phyloP scores from a whole-genome alignment of 148 eudicot species.

The Rhododendron ferrugineum region DNA sequence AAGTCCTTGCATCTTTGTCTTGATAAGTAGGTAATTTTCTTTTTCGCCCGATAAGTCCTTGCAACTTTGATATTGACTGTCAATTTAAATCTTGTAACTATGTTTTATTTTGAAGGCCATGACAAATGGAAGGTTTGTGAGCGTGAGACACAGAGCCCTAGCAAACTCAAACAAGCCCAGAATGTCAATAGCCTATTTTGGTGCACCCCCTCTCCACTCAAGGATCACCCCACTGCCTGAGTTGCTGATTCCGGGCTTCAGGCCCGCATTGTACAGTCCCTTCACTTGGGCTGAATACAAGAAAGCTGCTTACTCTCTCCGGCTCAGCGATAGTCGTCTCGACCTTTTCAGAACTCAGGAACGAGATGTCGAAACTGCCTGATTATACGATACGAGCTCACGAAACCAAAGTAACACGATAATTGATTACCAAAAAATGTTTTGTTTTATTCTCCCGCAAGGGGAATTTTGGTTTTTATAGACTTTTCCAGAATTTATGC shows the following conservation, averaged over 20 bases:
- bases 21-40: too few species aligned
- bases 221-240: constrained; percentile 11
- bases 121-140: constrained; percentile 40
- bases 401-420: not conserved
- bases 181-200: constrained; percentile 33
- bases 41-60: too few species aligned
- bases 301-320: constrained; percentile 18
- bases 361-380: constrained; percentile 2
- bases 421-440: too few species aligned
- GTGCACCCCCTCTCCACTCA: constrained; percentile 25
- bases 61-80: not conserved
- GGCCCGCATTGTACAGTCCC: constrained; percentile 22
- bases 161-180: constrained; percentile 23
- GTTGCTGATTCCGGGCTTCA: not conserved
- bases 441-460: not conserved
- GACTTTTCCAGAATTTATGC: not conserved
- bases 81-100: not conserved
- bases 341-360: constrained; percentile 16
- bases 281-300: constrained; percentile 45
- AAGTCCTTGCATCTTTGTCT: too few species aligned
- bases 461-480: constrained; percentile 2
- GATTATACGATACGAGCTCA: not conserved
- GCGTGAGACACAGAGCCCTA: constrained; percentile 37
- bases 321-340: constrained; percentile 28
- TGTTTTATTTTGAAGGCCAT: constrained; percentile 18